Evolutionary conservation across 495 filamentous ascomycete genomes (phyloP).

Genomic region (Penicillium psychrofluorescens): DNA sequence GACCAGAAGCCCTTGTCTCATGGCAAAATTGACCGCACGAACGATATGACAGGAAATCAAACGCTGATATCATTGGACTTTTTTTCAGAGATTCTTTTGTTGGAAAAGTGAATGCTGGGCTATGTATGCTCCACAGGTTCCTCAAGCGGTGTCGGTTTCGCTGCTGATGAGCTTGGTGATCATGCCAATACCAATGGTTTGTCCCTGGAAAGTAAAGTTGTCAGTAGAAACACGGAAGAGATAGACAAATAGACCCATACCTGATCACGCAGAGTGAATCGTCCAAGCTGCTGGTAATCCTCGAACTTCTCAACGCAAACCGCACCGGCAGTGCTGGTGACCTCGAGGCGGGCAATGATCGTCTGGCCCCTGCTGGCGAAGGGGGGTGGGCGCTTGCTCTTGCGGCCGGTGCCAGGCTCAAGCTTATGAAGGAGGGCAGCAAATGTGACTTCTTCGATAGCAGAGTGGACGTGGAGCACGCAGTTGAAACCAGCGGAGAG

Average conservation of each 20-base stretch:
- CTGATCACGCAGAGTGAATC: constrained; percentile 93
- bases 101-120: constrained; percentile 9
- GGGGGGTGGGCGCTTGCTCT: constrained; percentile 84
- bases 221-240: constrained; percentile 12
- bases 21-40: background rate
- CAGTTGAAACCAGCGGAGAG: constrained; percentile 85
- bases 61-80: constrained; percentile 3
- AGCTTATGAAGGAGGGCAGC: constrained; percentile 81
- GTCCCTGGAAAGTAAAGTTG: constrained; percentile 48
- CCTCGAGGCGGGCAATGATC: constrained; percentile 87
- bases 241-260: constrained; percentile 37
- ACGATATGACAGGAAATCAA: background rate
- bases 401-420: constrained; percentile 91
- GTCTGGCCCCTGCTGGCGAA: constrained; percentile 89
- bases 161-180: constrained; percentile 73
- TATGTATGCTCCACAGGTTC: background rate
- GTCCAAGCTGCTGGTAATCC: constrained; percentile 88
- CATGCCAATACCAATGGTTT: constrained; percentile 97
- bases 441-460: constrained; percentile 93
- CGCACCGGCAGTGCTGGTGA: constrained; percentile 72
- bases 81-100: constrained; percentile 6
- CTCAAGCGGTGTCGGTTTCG: constrained; percentile 26
- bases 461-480: constrained; percentile 83
- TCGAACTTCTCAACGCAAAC: constrained; percentile 92
- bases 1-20: too few relatives aligned